phyloP scores from a whole-genome alignment of 1,284 basidiomycete genomes.

The Mycosarcoma mackinlayi region DNA sequence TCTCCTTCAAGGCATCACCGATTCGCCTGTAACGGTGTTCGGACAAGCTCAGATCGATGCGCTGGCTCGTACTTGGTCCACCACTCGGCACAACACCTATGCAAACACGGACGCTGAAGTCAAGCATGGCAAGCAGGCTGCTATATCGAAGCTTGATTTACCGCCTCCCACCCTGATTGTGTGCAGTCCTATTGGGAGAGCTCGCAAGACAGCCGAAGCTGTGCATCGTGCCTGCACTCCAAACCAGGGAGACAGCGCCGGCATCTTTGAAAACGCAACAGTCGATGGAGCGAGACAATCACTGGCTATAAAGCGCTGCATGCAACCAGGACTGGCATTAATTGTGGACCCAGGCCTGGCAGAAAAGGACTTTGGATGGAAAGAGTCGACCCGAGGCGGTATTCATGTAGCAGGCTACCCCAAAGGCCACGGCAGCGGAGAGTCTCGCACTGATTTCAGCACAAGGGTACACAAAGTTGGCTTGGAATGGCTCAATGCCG shows the following conservation, averaged over 20 bases:
- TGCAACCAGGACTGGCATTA: constrained; percentile 2
- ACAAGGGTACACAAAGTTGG: constrained; percentile 27
- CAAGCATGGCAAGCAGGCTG: neutral
- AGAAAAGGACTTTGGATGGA: constrained; percentile 54
- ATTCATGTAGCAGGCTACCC: constrained; percentile 41
- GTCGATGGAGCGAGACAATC: neutral
- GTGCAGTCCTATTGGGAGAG: constrained; percentile 55
- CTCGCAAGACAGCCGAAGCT: constrained; percentile 53
- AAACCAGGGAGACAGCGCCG: neutral
- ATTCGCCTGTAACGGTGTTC: constrained; percentile 54
- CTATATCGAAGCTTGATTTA: constrained; percentile 17
- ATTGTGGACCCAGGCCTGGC: constrained; percentile 30
- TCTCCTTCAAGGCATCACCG: constrained; percentile 61
- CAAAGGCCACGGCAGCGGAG: constrained; percentile 32
- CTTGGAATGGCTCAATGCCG: constrained; percentile 27
- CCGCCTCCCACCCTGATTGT: constrained; percentile 52
- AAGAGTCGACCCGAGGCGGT: constrained; percentile 52
- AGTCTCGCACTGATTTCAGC: constrained; percentile 24
- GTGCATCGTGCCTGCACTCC: constrained; percentile 26
- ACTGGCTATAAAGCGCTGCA: neutral
- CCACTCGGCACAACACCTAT: neutral
- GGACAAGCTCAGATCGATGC: constrained; percentile 57
- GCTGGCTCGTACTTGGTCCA: constrained; percentile 36
- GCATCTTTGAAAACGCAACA: constrained; percentile 9
- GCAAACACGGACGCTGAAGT: neutral